Base-by-base conservation (phyloP, 2,329 filamentous ascomycete genomes). In the Endocalyx cinctus region DNA sequence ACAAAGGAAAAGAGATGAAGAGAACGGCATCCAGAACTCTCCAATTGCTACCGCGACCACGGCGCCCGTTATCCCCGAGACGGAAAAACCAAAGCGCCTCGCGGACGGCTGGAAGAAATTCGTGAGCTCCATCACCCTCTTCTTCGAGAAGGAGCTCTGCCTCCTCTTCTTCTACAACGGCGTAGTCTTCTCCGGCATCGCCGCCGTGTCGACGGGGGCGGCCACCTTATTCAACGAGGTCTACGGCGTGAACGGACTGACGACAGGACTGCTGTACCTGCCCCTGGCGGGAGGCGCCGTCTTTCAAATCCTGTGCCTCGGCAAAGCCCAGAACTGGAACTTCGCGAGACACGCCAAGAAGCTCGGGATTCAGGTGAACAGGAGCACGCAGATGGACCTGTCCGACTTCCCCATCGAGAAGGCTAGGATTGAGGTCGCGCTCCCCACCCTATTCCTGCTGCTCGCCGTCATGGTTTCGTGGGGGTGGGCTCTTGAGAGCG, bases 341-440 rank as follows among this genome's bases (percentile, higher is more conserved):
- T 90, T 85, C 57, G 67, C 75, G 6, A 72, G 81, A 17, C 70
- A 79, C 32, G 82, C 84, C 2, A 64, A 63, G 19, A 66, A 67
- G 18, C 64, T 80, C 15, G 77, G 78, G 6, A 66, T 87, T 37
- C 58, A 66, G 2, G 73, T 85, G 41, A 71, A 73, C 41, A 69
- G 63, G 35, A 74, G 71, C 37, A 72, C 74, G 4, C 67, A 69
- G 25, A 67, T 72, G 41, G 64, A 74, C 46, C 55, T 74, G 27
- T 43, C 52, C 6, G 55, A 59, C 14, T 75, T 73, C 35, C 72
- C 72, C 12, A 74, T 77, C 33, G 72, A 76, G 48, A 54, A 51
- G 13, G 72, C 71, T 0, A 60, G 76, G 19, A 55, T 79, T 17
- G 63, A 75, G 43, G 64, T 70, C 20, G 57, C 74, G n/a, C 66